Evolutionary conservation across 176 grass and related monocot genomes (phyloP), one percentile per base, ranked within the genome.

Genomic region (Phragmites australis): DNA sequence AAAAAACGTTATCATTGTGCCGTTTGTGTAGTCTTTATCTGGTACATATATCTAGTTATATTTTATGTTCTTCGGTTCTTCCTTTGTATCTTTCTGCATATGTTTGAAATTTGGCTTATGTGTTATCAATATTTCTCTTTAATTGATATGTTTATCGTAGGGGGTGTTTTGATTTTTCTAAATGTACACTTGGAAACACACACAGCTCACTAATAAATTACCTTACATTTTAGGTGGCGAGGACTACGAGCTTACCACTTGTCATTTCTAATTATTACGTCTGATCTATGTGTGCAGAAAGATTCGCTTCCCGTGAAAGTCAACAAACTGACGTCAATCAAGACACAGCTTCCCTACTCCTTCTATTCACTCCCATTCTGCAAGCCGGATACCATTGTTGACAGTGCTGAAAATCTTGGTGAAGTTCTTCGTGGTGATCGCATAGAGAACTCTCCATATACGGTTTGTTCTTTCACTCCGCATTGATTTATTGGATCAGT

Each of bases 321-420:
- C 76, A 97, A 93, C 90, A 93, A 97, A 70, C 76, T 97, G 57
- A 97, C 88, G 43, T 97, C 93, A 58, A 97, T 86, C 84, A 97
- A 97, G 88, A 97, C 93, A 16, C 93, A 97, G 9, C 90, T 97
- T 65, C 93, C 93, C 3, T 97, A 97, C 78, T 93, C 93, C 26
- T 96, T 88, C 82, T 96, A 96, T 72, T 97, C 93, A 72, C 93
- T 97, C 16, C 90, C 93, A 60, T 97, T 90, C 82, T 97, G 93
- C 74, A 89, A 73, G 81, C 93, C 90, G 5, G 72, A 90, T 54
- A 83, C 68, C 47, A 93, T 97, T 18, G 74, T 97, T 9, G 90
- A 97, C 82, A 97, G 93, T 30, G 93, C 93, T 14, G 90, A 97
- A 82, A 97, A 97, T 73, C 85, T 97, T 2, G 93, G 93, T 21